A percentile compares a stretch with the other conserved stretches of the same genome.
These are phyloP conservation scores for Arctostaphylos glauca DNA, from an alignment of 148 eudicot genomes.

Conservation along the genomic window DNA sequence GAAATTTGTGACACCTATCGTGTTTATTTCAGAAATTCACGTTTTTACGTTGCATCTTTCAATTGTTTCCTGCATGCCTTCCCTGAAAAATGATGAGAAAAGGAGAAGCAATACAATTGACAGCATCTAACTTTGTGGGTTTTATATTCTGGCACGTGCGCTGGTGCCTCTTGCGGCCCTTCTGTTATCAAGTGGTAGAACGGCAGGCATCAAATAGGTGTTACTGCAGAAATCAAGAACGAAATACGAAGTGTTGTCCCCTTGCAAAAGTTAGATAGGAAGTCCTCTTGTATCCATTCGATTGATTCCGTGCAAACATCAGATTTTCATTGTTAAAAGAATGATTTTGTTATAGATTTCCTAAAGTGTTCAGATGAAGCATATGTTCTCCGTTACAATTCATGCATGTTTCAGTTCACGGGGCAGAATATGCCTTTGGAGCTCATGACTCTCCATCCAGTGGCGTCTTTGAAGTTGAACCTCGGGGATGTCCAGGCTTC, in stretches of 20 bases:
- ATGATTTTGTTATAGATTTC: background rate
- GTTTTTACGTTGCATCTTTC: background rate
- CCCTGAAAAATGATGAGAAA: background rate
- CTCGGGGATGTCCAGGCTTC: conserved; percentile 89
- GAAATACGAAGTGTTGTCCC: background rate
- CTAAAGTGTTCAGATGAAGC: background rate
- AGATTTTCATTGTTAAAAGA: background rate
- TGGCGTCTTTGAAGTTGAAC: conserved; percentile 92
- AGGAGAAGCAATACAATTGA: background rate
- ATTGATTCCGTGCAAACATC: conserved; percentile 3
- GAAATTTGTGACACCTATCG: background rate
- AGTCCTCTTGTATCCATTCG: background rate
- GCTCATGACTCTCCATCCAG: conserved; percentile 87
- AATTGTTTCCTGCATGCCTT: background rate
- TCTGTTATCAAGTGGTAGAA: background rate
- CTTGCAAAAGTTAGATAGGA: background rate
- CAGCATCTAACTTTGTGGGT: background rate
- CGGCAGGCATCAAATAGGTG: background rate
- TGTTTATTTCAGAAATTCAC: background rate
- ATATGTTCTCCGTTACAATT: background rate
- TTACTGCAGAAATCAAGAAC: background rate
- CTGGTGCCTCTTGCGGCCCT: background rate
- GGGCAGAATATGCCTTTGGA: conserved; percentile 92
- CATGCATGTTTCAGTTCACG: conserved; percentile 58
- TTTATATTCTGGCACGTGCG: background rate